Evolutionary conservation across 257 asterid species (phyloP).

Genomic region (Henckelia pumila): DNA sequence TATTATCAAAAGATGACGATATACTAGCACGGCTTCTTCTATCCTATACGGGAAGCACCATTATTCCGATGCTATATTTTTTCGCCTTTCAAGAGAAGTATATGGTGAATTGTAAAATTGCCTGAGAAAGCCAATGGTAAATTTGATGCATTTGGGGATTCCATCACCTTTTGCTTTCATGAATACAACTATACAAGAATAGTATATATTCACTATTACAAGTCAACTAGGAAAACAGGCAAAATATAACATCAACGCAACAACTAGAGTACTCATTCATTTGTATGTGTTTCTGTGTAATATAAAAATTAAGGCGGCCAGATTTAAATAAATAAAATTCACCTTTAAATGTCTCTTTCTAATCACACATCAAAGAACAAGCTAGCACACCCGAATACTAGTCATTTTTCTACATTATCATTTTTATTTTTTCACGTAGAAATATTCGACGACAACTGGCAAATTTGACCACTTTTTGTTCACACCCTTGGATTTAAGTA

Average conservation of each 20-base stretch:
- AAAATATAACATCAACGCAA: neutral
- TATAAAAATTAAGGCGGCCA: neutral
- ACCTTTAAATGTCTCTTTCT: neutral
- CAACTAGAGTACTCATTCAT: too few species aligned
- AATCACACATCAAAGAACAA: neutral
- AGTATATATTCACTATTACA: too few species aligned
- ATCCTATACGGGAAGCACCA: too few species aligned
- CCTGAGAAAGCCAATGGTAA: neutral
- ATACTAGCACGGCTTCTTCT: too few species aligned
- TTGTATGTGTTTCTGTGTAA: neutral
- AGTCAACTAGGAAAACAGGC: neutral
- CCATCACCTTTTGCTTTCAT: neutral
- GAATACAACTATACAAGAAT: too few species aligned
- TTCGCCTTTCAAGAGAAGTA: too few species aligned
- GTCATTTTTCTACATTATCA: neutral
- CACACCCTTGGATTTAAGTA: neutral
- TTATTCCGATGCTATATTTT: too few species aligned
- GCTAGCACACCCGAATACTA: neutral
- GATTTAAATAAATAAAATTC: neutral
- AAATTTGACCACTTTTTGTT: neutral
- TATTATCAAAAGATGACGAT: too few species aligned
- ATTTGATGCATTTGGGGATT: neutral
- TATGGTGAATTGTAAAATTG: too few species aligned
- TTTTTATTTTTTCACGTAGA: neutral
- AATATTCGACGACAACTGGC: neutral